These are phyloP conservation scores for Podila verticillata DNA, from an alignment of 192 early-diverging fungal genomes.

Conservation along the genomic window DNA sequence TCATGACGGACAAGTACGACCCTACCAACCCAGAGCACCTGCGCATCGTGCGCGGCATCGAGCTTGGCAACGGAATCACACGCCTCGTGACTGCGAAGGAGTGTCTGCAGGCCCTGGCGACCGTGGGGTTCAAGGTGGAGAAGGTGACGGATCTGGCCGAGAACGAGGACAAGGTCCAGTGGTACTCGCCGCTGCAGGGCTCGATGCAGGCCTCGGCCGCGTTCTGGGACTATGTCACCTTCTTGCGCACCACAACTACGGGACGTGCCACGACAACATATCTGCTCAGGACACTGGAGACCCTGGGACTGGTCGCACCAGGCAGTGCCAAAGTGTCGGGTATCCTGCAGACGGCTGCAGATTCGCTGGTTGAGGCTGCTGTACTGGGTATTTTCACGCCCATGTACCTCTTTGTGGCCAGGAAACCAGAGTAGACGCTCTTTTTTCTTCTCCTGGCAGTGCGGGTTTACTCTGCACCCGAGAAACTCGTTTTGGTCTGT, in stretches of 20 bases:
- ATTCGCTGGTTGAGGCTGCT: constrained; percentile 82
- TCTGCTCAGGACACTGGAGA: constrained; percentile 81
- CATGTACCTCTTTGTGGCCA: constrained; percentile 89
- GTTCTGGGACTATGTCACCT: constrained; percentile 59
- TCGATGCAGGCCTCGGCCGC: constrained; percentile 57
- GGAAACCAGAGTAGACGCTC: constrained; percentile 59
- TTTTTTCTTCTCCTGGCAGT: background rate
- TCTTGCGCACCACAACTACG: constrained; percentile 58
- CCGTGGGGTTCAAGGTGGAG: constrained; percentile 88
- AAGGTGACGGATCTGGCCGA: constrained; percentile 69
- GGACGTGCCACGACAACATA: constrained; percentile 81
- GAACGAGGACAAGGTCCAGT: constrained; percentile 75
- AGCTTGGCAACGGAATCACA: constrained; percentile 91
- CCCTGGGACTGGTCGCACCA: constrained; percentile 81
- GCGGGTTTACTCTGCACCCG: background rate
- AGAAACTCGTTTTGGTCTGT: too few relatives aligned
- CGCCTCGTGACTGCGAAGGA: constrained; percentile 81
- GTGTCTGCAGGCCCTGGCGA: constrained; percentile 81
- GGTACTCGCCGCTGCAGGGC: constrained; percentile 86
- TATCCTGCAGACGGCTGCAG: constrained; percentile 83
- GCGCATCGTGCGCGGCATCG: constrained; percentile 83
- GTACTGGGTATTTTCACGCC: constrained; percentile 89
- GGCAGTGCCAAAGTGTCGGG: constrained; percentile 87
- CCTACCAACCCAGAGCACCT: constrained; percentile 76
- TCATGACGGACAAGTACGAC: constrained; percentile 90